phyloP scores from a whole-genome alignment of 805 yeast genomes.

The Ogataea pilisensis region DNA sequence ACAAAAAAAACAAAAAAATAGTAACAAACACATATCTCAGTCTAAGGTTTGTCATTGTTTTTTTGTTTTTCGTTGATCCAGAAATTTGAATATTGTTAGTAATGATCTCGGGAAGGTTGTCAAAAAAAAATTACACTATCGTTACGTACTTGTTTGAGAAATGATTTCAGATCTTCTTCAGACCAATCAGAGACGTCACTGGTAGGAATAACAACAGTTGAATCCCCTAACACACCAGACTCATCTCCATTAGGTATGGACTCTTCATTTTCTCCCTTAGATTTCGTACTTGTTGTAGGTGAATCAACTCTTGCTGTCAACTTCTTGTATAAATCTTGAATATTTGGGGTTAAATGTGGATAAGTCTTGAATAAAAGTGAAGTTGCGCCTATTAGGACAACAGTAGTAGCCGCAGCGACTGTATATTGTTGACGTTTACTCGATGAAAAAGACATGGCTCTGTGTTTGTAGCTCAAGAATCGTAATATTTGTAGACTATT shows the following conservation, averaged over 20 bases:
- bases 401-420: slow-evolving; percentile 40
- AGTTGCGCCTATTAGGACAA: slow-evolving; percentile 40
- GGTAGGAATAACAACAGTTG: slow-evolving; percentile 28
- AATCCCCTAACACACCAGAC: slow-evolving; percentile 14
- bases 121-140: too few species aligned
- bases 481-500: too few species aligned
- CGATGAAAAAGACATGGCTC: neutral
- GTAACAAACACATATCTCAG: too few species aligned
- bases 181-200: slow-evolving; percentile 28
- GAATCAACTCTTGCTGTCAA: neutral
- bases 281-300: slow-evolving; percentile 3
- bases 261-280: neutral
- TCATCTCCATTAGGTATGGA: slow-evolving; percentile 6
- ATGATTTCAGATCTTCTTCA: slow-evolving; percentile 33
- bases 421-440: slow-evolving; percentile 27
- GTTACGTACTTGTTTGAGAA: slow-evolving; percentile 38
- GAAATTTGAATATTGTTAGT: slow-evolving; percentile 12
- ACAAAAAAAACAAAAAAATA: too few species aligned
- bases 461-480: too few species aligned
- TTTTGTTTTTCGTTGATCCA: too few species aligned
- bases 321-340: slow-evolving; percentile 3
- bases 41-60: too few species aligned
- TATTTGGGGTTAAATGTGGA: slow-evolving; percentile 40
- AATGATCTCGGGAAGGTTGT: too few species aligned
- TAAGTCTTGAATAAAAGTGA: slow-evolving; percentile 41